Base-by-base conservation (phyloP, 345 rosid species). In the Syzygium grande region DNA sequence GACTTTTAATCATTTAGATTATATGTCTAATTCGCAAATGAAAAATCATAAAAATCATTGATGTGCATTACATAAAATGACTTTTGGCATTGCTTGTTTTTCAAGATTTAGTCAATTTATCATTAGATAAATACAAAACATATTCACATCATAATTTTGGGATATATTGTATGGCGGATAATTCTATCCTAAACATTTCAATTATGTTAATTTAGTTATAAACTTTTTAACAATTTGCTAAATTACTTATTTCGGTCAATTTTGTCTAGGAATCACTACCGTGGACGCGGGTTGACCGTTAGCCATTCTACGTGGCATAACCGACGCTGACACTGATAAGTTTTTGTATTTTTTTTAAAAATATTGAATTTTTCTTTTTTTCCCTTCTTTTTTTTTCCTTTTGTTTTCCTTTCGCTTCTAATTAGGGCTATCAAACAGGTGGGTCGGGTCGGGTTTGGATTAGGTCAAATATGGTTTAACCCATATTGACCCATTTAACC, bases 221-320 rank as follows among this genome's bases (percentile, higher is more conserved):
- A 59, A 59, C 0, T 11, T 25, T 59, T 59, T 12, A 27, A 25
- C 12, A 59, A 59, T 2, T 27, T 59, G 65, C 12, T 25, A 59
- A 59, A 25, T 59, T 59, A 59, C 15, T 27, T 59, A 25, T 58
- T 59, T 59, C 0, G 11, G 3, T 3, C 27, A 0, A 59, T 27
- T 25, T 59, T 59, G 15, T 58, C 14, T 11, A 58, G 0, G 14
- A 59, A 25, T 58, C 27, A 6, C 3, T 25, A 2, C 27, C 0
- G 0, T 0, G 29, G 27, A 27, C 1, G 30, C 5, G 7, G 0
- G 0, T 4, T 0, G 3, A 13, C 65, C 2, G 0, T 27, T 0
- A 1, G 7, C 29, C 15, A 59, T 59, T 29, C 7, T 0, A 5
- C 0, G 3, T 59, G 65, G 1, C 30, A 0, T 25, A 1, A 6